These are phyloP conservation scores for Daedaleopsis nitida DNA, from an alignment of 768 basidiomycete genomes.

Conservation along the genomic window DNA sequence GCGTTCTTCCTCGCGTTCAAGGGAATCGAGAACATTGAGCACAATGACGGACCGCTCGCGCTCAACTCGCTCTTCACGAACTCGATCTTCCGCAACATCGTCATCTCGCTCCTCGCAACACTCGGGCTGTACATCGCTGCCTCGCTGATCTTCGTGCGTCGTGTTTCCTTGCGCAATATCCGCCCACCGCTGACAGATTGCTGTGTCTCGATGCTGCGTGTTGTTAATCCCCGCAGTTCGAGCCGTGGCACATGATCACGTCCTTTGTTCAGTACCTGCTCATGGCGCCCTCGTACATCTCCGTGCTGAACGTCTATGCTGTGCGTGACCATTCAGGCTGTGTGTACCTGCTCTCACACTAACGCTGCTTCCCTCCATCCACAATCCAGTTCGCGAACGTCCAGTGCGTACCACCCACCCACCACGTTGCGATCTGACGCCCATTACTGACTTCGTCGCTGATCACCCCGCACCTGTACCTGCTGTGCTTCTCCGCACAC, in stretches of 20 bases:
- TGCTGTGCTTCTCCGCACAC: not conserved
- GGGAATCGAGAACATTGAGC: constrained; percentile 64
- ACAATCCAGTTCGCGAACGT: constrained; percentile 73
- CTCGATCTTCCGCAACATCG: constrained; percentile 80
- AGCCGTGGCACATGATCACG: constrained; percentile 99
- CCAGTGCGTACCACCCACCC: constrained; percentile 42
- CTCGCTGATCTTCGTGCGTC: constrained; percentile 79
- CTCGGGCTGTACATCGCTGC: constrained; percentile 86
- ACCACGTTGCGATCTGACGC: not conserved
- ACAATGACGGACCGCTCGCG: constrained; percentile 46
- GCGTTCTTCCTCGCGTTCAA: constrained; percentile 85
- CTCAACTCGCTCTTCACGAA: constrained; percentile 74
- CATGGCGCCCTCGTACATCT: constrained; percentile 92
- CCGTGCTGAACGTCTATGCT: constrained; percentile 90
- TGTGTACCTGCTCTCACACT: constrained; percentile 5
- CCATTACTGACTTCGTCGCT: not conserved
- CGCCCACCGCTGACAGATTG: not conserved
- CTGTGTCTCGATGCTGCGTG: not conserved
- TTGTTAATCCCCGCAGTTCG: constrained; percentile 55
- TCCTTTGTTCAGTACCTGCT: constrained; percentile 92
- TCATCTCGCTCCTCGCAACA: constrained; percentile 84
- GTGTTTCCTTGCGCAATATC: not conserved
- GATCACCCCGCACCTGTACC: not conserved
- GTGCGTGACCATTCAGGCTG: constrained; percentile 38
- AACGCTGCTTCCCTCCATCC: not conserved